Evolutionary conservation across 169 alveolate species (phyloP), one percentile per base, ranked within the genome.

Genomic region (Theileria luwenshuni): DNA sequence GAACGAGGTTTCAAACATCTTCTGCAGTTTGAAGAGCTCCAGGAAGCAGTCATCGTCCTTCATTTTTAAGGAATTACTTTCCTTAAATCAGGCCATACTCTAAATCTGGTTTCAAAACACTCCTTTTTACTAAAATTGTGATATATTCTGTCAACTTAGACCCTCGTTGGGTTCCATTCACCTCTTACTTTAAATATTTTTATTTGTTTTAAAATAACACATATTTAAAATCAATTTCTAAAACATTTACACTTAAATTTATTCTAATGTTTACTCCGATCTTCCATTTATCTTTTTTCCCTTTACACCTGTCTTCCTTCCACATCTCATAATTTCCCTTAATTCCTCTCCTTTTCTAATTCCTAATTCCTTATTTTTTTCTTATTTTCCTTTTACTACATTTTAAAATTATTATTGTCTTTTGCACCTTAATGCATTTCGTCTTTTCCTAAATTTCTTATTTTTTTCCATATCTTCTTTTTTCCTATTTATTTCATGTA

Each of bases 11-110:
- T 64, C 83, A 41, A 79, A 79, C 33, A 79, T 52, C 76, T 71
- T 71, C 17, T 79, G 77, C 25, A 79, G 62, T 65, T 79, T 79
- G 49, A 70, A 63, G 6, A 79, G 83, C 71, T 79, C 86, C 33
- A 79, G 42, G 61, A 68, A 70, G 59, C 77, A 61, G 21, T 47
- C 77, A 45, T 79, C 86, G 8, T 48, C 28, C 54, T 52, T 62
- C 58, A 48, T 25, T 54, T 54, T 54, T 23, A 2, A 23, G 13
- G 13, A 54, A 33, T 54, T 13, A 54, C 27, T 25, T 54, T n/a
- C 19, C 63, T 38, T 54, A 32, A 13, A 38, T 8, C 8, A 15
- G 63, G n/a, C n/a, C n/a, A n/a, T n/a, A n/a, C n/a, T n/a, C n/a
- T n/a, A n/a, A n/a, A n/a, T n/a, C n/a, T n/a, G n/a, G n/a, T n/a